Conservation (phyloP, 495 filamentous ascomycete species). For the Daldinia caldariorum region DNA sequence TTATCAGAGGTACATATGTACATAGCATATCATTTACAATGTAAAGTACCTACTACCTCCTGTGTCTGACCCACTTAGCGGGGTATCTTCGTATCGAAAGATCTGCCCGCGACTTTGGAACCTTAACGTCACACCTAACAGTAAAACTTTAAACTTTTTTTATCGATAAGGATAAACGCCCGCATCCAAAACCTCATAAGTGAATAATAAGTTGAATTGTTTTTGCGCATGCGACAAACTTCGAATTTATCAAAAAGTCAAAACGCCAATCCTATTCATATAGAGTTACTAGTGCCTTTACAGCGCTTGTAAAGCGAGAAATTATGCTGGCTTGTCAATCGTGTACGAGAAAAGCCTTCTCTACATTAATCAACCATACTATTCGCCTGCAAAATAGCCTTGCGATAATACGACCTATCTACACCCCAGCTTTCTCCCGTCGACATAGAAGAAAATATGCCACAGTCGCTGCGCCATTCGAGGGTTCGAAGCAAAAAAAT, state of each 20-base stretch:
- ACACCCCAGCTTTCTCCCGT: constrained; percentile 4
- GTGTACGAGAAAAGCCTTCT: constrained; percentile 47
- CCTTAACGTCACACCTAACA: neutral
- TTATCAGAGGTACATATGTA: too few species aligned
- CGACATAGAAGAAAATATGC: constrained; percentile 30
- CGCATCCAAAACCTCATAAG: neutral
- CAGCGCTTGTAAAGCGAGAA: constrained; percentile 8
- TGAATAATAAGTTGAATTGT: neutral
- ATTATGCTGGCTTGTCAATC: constrained; percentile 56
- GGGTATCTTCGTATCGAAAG: neutral
- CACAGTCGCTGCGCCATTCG: neutral
- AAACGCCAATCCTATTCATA: neutral
- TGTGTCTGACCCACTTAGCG: neutral
- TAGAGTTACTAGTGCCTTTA: neutral
- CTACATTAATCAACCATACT: constrained; percentile 14
- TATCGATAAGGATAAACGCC: constrained; percentile 10
- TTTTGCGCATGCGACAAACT: neutral
- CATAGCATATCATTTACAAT: too few species aligned
- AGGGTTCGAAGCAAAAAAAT: neutral
- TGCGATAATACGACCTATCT: constrained; percentile 5
- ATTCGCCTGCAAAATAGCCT: constrained; percentile 15
- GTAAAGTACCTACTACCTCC: too few species aligned
- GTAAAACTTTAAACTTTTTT: neutral
- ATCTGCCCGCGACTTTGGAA: too few species aligned
- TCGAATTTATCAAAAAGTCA: neutral